Percentiles rank a stretch among this genome's conserved stretches.
These are phyloP conservation scores for Coemansia sp. DNA, from an alignment of 192 early-diverging fungal genomes.

Conservation along the genomic window DNA sequence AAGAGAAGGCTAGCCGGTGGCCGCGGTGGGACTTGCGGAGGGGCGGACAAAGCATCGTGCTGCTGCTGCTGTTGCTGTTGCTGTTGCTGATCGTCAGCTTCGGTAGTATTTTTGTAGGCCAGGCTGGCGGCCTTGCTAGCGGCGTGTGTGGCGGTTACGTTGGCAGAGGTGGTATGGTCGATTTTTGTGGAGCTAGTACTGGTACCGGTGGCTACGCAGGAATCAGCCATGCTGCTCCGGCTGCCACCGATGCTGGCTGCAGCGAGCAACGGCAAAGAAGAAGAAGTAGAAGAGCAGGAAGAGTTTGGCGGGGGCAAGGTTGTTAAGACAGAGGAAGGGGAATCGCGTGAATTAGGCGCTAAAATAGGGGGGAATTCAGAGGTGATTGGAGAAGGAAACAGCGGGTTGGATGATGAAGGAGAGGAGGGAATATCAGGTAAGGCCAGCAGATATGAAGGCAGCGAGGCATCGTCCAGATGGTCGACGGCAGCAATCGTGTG, in stretches of 20 bases:
- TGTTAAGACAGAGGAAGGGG: no score
- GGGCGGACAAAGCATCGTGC: not conserved
- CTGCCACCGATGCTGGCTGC: not conserved
- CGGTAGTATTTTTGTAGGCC: not conserved
- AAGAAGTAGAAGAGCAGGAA: not conserved
- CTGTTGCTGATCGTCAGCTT: not conserved
- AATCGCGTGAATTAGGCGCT: no score
- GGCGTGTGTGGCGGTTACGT: not conserved
- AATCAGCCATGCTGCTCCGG: not conserved
- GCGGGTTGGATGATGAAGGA: not conserved
- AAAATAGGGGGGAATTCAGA: no score
- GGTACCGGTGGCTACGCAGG: no score
- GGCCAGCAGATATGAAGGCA: conserved; percentile 22
- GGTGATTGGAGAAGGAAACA: not conserved
- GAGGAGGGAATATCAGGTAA: conserved; percentile 7
- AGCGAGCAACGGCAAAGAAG: not conserved
- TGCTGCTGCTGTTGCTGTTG: no score
- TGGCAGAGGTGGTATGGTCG: no score
- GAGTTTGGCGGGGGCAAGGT: no score
- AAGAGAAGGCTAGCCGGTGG: not conserved
- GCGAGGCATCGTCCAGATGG: conserved; percentile 1
- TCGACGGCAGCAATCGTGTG: conserved; percentile 11
- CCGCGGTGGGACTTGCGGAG: not conserved
- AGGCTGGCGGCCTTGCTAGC: no score
- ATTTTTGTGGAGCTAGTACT: no score